Conservation (phyloP, 1,139 yeast genomes). For the Saccharomyces hybrid region DNA sequence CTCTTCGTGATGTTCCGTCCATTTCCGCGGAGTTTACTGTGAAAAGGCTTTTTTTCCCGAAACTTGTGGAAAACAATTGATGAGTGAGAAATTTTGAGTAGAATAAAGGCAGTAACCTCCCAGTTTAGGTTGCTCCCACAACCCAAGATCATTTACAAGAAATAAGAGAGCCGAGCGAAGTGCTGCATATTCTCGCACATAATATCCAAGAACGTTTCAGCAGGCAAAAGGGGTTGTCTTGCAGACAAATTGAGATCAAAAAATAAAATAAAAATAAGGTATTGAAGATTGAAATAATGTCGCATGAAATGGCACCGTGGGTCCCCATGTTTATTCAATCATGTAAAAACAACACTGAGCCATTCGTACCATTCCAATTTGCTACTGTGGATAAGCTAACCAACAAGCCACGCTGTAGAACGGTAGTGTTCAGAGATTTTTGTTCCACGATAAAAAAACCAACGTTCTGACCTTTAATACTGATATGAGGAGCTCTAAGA, state of each 20-base stretch:
- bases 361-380: constrained; percentile 56
- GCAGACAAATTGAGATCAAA: not conserved
- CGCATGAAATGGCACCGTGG: constrained; percentile 64
- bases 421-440: constrained; percentile 66
- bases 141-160: not conserved
- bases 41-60: not conserved
- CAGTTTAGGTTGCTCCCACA: not conserved
- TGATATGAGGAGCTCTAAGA: constrained; percentile 62
- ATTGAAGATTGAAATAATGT: not conserved
- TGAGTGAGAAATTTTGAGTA: not conserved
- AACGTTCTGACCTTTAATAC: constrained; percentile 66
- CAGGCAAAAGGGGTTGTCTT: not conserved
- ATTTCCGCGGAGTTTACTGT: constrained; percentile 1
- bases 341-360: constrained; percentile 39
- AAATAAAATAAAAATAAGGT: constrained; percentile 15
- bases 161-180: not conserved
- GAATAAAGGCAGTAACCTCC: not conserved
- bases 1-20: not conserved
- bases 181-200: not conserved
- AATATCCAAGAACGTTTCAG: not conserved
- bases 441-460: constrained; percentile 60
- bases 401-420: constrained; percentile 56
- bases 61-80: not conserved
- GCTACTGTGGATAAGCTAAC: constrained; percentile 50
- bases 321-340: constrained; percentile 51